Evolutionary conservation across 805 yeast species (phyloP).

Genomic region (Candida xiaguanensis): DNA sequence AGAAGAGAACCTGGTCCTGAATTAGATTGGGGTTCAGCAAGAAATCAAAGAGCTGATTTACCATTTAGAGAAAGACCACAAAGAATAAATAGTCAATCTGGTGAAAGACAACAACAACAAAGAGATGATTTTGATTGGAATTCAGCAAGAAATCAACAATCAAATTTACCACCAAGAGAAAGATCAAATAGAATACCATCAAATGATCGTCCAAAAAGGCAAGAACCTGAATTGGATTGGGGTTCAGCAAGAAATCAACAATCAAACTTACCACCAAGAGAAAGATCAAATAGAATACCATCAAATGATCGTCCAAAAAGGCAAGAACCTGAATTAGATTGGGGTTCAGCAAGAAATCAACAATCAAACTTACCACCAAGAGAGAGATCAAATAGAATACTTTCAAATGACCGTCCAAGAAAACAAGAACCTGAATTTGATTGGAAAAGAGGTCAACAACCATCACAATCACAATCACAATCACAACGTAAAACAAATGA

Average conservation of each 20-base stretch:
- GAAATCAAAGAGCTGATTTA: slow-evolving; percentile 30
- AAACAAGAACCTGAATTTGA: slow-evolving; percentile 25
- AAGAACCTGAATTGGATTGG: slow-evolving; percentile 43
- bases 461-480: slow-evolving; percentile 1
- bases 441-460: slow-evolving; percentile 37
- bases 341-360: slow-evolving; percentile 42
- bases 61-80: slow-evolving; percentile 36
- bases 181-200: slow-evolving; percentile 22
- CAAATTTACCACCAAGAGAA: slow-evolving; percentile 38
- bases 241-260: slow-evolving; percentile 31
- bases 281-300: slow-evolving; percentile 33
- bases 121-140: slow-evolving; percentile 60
- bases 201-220: slow-evolving; percentile 24
- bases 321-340: slow-evolving; percentile 36
- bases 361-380: slow-evolving; percentile 19
- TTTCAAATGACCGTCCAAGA: too few relatives aligned
- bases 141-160: slow-evolving; percentile 39
- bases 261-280: slow-evolving; percentile 38
- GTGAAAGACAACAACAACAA: slow-evolving; percentile 47
- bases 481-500: slow-evolving; percentile 10
- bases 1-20: slow-evolving; percentile 51
- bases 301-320: too few relatives aligned
- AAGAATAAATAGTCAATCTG: slow-evolving; percentile 14
- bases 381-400: too few relatives aligned
- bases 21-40: slow-evolving; percentile 56